Evolutionary conservation across 306 rosid species (phyloP), one percentile per base, ranked within the genome.

Genomic region (Quercus parvula): DNA sequence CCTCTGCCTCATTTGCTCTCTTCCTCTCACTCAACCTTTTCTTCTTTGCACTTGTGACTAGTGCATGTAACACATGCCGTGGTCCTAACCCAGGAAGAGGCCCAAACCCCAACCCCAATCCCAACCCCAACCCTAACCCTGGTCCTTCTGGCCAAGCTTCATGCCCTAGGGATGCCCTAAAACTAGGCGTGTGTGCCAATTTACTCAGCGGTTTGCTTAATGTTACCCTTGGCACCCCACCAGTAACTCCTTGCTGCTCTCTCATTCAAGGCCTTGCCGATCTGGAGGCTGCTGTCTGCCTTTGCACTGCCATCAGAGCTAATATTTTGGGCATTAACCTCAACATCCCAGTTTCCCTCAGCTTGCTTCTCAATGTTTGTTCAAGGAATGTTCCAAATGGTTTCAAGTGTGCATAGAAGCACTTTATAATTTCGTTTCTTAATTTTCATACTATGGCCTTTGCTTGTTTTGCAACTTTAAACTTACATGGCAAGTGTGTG

Each of bases 271-370:
- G 98, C 2, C 97, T 94, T 22, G 91, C 74, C 35, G 91, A 91
- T 44, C 84, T 91, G 3, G 97, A 91, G 30, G 95, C 95, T 18
- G 97, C 95, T 1, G 79, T 82, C 8, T 94, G 98, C 79, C 94
- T 94, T 17, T 94, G 97, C 88, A 94, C 97, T 77, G 98, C 88
- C 51, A 82, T 91, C 25, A 91, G 2, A 18, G 97, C 95, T 5
- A 86, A 77, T 76, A 86, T 91, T 77, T 75, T 94, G 70, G 97
- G 97, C 56, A 86, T 86, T 78, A 85, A 78, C 78, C 86, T 94
- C 55, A 90, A 94, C 84, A 25, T 94, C 76, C 98, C 97, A 0
- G 0, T 91, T 69, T 79, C 93, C 2, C 95, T 94, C 27, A 88
- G 79, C 83, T 81, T 94, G 84, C 95, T 94, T 63, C 94, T 94